Evolutionary conservation across 2,329 filamentous ascomycete genomes (phyloP), one percentile per base, ranked within the genome.

Genomic region (Trichoderma koningii): DNA sequence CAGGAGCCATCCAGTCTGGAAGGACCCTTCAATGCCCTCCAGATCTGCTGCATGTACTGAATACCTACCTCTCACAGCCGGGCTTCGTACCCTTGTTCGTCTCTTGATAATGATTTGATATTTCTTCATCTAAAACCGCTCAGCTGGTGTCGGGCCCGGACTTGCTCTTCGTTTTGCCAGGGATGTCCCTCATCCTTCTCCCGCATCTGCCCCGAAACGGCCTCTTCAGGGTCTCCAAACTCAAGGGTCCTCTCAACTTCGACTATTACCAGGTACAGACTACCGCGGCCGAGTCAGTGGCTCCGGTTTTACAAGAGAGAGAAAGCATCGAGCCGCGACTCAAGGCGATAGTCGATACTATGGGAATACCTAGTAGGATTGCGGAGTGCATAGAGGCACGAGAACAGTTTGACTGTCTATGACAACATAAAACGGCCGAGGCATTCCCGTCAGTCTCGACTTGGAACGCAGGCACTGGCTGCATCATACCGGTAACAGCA

Each of bases 271-370:
- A 38, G 3, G 34, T 38, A 38, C 51, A 15, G 23, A 62, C 41
- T 38, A 38, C 26, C 48, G 57, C 55, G 42, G 55, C 57, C 48
- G 57, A 62, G 57, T 62, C 48, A 62, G 48, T 48, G 57, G 57
- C 38, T 62, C 57, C 48, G 38, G 38, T 30, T 44, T 53, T 28
- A 45, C 30, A 28, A 17, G 30, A 12, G 17, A 19, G 17, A 45
- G 42, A 45, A 19, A 45, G 3, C 42, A 19, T 7, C 34, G 34
- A 38, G 34, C 12, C 34, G 12, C 34, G 34, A 38, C 34, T 5
- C 12, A 14, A 14, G 34, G 34, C 34, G 12, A 38, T 34, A 34
- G 28, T 7, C 28, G 28, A 10, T 38, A 5, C 34, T 14, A 30
- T 30, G 7, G 28, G 21, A 23, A 23, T 23, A 34, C 2, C 30